phyloP scores from a whole-genome alignment of 2,329 filamentous ascomycete genomes.

The Monosporascus sp. region DNA sequence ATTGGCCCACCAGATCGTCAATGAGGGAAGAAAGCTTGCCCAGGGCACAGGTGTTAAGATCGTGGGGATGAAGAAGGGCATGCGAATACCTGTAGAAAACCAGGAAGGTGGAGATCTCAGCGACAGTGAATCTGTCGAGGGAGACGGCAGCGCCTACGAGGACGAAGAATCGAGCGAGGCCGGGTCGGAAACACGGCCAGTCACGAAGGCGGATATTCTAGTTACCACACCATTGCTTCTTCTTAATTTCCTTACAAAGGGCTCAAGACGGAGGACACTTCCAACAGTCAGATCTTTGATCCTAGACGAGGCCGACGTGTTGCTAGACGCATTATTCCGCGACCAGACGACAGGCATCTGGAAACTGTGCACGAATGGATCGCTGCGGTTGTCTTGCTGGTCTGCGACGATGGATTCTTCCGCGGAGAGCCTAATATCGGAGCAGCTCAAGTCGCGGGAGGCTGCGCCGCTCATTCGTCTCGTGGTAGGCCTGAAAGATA shows the following conservation, averaged over 20 bases:
- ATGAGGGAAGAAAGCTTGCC: slow-evolving; percentile 79
- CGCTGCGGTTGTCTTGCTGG: slow-evolving; percentile 78
- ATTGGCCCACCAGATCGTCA: slow-evolving; percentile 72
- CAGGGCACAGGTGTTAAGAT: slow-evolving; percentile 73
- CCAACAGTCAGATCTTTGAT: slow-evolving; percentile 69
- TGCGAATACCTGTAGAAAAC: slow-evolving; percentile 55
- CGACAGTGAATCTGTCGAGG: slow-evolving; percentile 15
- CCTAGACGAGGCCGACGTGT: slow-evolving; percentile 90
- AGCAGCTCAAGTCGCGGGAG: slow-evolving; percentile 56
- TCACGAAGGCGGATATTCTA: slow-evolving; percentile 71
- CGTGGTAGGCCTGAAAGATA: slow-evolving; percentile 95
- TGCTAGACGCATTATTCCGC: slow-evolving; percentile 84
- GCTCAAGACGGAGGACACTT: slow-evolving; percentile 45
- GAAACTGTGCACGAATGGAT: slow-evolving; percentile 65
- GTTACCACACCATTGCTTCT: slow-evolving; percentile 77
- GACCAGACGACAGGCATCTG: slow-evolving; percentile 84
- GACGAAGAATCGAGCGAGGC: slow-evolving; percentile 34
- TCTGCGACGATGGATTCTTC: slow-evolving; percentile 96
- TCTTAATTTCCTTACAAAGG: slow-evolving; percentile 60
- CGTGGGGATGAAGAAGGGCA: slow-evolving; percentile 78
- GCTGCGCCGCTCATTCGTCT: slow-evolving; percentile 65
- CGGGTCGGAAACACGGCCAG: slow-evolving; percentile 18
- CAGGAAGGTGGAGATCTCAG: slow-evolving; percentile 24
- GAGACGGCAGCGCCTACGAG: slow-evolving; percentile 23
- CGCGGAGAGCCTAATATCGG: slow-evolving; percentile 71